Percentiles rank a stretch among this genome's conserved stretches.
Evolutionary conservation across 2,329 filamentous ascomycete species (phyloP).

Genomic region (Trichoderma guizhouense): DNA sequence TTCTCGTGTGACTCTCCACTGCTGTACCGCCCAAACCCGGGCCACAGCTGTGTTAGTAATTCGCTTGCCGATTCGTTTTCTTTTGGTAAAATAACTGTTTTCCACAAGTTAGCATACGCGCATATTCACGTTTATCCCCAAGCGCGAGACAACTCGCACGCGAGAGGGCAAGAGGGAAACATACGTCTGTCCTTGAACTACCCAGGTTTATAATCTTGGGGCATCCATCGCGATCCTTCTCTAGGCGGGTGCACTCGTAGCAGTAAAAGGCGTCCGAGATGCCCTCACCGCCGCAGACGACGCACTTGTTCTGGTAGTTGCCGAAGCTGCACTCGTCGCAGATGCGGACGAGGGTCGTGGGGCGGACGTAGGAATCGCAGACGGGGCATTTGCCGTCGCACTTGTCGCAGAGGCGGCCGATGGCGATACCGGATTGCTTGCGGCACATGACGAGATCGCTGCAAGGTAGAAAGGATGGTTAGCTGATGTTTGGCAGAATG

Average conservation of each 20-base stretch:
- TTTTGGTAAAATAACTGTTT: slow-evolving; percentile 61
- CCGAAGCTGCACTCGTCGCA: slow-evolving; percentile 99
- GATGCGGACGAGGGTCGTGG: slow-evolving; percentile 94
- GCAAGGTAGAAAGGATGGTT: slow-evolving; percentile 23
- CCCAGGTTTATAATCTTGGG: slow-evolving; percentile 99
- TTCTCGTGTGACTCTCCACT: slow-evolving; percentile 14
- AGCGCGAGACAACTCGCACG: not conserved
- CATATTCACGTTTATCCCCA: no score
- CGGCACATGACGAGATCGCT: slow-evolving; percentile 99
- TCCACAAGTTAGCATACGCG: slow-evolving; percentile 7
- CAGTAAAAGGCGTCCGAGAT: slow-evolving; percentile 99
- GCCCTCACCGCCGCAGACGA: slow-evolving; percentile 96
- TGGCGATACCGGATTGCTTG: slow-evolving; percentile 95
- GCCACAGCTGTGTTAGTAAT: slow-evolving; percentile 50
- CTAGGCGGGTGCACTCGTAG: slow-evolving; percentile 94
- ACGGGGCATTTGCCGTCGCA: slow-evolving; percentile 99
- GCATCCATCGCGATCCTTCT: slow-evolving; percentile 96
- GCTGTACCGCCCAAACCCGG: slow-evolving; percentile 44
- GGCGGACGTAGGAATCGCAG: slow-evolving; percentile 97
- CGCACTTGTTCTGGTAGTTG: slow-evolving; percentile 99
- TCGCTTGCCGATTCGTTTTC: slow-evolving; percentile 59
- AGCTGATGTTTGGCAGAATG: slow-evolving; percentile 20
- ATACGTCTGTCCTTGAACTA: slow-evolving; percentile 87
- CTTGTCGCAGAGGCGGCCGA: slow-evolving; percentile 98
- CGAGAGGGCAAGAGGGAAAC: slow-evolving; percentile 28